These are phyloP conservation scores for Zychaea mexicana DNA, from an alignment of 371 early-diverging fungal genomes.

Conservation along the genomic window DNA sequence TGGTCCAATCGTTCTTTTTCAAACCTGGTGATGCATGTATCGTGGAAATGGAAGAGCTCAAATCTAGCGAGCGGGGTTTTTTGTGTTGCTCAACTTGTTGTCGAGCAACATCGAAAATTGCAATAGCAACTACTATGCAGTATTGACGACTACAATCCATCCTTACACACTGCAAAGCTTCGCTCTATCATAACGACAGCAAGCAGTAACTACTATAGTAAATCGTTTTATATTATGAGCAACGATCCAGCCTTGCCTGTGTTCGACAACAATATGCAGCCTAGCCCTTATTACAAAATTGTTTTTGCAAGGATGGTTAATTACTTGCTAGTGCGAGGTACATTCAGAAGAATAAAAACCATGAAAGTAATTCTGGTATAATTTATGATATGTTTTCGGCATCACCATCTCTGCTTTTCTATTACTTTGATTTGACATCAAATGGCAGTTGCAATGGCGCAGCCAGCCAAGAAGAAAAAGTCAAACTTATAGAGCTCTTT, in stretches of 20 bases:
- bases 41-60: slow-evolving; percentile 4
- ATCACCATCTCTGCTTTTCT: no score
- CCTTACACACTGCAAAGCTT: background rate
- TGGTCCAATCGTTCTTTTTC: no score
- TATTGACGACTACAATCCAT: background rate
- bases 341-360: no score
- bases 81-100: background rate
- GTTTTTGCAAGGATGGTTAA: background rate
- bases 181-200: background rate
- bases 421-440: no score
- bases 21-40: no score
- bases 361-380: no score
- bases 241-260: background rate
- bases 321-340: background rate
- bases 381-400: no score
- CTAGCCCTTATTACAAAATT: no score
- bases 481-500: no score
- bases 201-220: background rate
- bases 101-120: background rate
- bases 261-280: background rate
- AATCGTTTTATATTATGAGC: background rate
- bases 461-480: no score
- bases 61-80: background rate
- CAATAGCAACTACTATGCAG: background rate
- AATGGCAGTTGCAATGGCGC: no score